These are phyloP conservation scores for Didymella keratinophila DNA, from an alignment of 2,329 filamentous ascomycete species.

Conservation along the genomic window DNA sequence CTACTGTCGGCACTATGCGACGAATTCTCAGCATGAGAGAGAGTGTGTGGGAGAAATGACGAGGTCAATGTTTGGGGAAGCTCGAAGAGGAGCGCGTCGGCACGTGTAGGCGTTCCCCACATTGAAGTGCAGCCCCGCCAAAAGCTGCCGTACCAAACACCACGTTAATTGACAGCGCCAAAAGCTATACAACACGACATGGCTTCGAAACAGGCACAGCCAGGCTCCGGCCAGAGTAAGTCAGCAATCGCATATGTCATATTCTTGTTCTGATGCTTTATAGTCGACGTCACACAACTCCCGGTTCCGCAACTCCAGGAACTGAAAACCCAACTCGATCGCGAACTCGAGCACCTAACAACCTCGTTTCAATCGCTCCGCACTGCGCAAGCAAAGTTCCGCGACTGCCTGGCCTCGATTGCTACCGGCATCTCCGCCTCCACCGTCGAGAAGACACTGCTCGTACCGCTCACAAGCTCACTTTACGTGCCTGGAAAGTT, in stretches of 20 bases:
- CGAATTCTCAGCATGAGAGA: constrained; percentile 19
- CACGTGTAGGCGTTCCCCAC: constrained; percentile 33
- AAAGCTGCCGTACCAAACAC: constrained; percentile 28
- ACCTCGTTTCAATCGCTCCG: constrained; percentile 89
- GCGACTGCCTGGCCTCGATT: constrained; percentile 85
- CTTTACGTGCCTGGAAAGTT: constrained; percentile 90
- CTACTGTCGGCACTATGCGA: not conserved
- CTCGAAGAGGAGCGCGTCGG: constrained; percentile 28
- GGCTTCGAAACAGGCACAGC: constrained; percentile 39
- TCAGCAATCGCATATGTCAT: not conserved
- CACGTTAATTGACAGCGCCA: constrained; percentile 17
- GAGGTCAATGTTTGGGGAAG: constrained; percentile 6
- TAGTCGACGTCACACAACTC: constrained; percentile 76
- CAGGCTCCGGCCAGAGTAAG: constrained; percentile 42
- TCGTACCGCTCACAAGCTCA: constrained; percentile 94
- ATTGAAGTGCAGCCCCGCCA: constrained; percentile 30
- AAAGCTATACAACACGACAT: constrained; percentile 23
- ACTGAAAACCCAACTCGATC: constrained; percentile 94
- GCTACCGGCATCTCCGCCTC: constrained; percentile 61
- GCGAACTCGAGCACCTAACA: constrained; percentile 94
- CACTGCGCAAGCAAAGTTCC: constrained; percentile 88
- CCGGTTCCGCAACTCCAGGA: constrained; percentile 84
- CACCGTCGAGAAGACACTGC: constrained; percentile 65
- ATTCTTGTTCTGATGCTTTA: constrained; percentile 12
- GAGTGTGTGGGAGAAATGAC: constrained; percentile 7